These are phyloP conservation scores for Tylopilus sp. DNA, from an alignment of 768 basidiomycete species.

Conservation along the genomic window DNA sequence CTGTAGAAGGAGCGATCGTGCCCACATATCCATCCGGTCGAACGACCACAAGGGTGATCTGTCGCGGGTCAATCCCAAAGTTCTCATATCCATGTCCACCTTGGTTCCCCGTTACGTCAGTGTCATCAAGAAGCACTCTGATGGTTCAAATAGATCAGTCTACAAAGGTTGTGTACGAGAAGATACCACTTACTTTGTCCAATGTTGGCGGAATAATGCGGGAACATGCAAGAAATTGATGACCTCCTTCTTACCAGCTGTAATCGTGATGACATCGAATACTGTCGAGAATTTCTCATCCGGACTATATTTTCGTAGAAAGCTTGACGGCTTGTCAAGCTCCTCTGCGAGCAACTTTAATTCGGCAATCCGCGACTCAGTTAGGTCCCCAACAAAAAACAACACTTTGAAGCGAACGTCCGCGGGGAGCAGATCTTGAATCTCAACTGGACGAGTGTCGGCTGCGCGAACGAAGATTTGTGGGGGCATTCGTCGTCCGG, in stretches of 20 bases:
- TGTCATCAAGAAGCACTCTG: slow-evolving; percentile 36
- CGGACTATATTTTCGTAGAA: not conserved
- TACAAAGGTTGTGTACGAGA: not conserved
- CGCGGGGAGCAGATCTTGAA: not conserved
- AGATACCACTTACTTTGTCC: slow-evolving; percentile 42
- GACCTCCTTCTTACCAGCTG: not conserved
- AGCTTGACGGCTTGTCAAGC: not conserved
- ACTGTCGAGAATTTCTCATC: not conserved
- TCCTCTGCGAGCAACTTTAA: not conserved
- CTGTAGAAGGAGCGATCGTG: slow-evolving; percentile 24
- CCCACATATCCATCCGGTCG: slow-evolving; percentile 42
- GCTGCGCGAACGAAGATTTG: not conserved
- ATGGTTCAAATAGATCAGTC: not conserved
- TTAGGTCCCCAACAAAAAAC: not conserved
- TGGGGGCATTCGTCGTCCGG: not conserved
- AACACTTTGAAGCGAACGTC: not conserved
- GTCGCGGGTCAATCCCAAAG: slow-evolving; percentile 30
- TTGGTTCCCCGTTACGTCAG: slow-evolving; percentile 12
- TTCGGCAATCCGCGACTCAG: not conserved
- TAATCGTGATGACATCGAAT: not conserved
- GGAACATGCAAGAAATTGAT: not conserved
- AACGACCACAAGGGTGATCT: slow-evolving; percentile 34
- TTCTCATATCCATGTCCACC: slow-evolving; percentile 34
- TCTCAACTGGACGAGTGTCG: not conserved
- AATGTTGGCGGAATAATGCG: slow-evolving; percentile 35